Evolutionary conservation across 2,329 filamentous ascomycete genomes (phyloP), one percentile per base, ranked within the genome.

Genomic region (Fusarium papillatum): DNA sequence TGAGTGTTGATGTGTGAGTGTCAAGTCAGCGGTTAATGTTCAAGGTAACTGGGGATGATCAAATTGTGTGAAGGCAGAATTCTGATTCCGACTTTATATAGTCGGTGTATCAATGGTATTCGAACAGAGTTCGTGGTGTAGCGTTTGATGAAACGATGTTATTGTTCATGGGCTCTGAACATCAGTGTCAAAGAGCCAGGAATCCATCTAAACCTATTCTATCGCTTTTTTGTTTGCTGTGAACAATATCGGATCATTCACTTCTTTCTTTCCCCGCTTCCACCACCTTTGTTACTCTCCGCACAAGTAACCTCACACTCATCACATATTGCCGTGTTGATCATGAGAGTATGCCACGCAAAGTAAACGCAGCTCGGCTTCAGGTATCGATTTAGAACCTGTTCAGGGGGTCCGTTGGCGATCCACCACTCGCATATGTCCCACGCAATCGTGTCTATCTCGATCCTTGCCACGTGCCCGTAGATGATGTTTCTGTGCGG

Each of bases 371-470:
- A 80, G n/a, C 67, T 76, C 36, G 79, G 79, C 38, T 79, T 79
- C 39, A 80, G 60, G 22, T 76, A 80, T 22, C 79, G 74, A 61
- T 80, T 80, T 38, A 80, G 68, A 6, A 80, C 79, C 22, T 79
- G 76, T n/a, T 80, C 76, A 36, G 78, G 69, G 2, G 79, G 79
- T 8, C 79, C 79, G 34, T 80, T 74, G 24, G 68, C 59, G 50
- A 80, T 71, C 79, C 79, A 80, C 78, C 78, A 80, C 17, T 76
- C 69, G 68, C 79, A 80, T 7, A 80, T 79, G 5, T 80, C 72
- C 79, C 79, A 80, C 6, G 69, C 71, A 31, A 74, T 68, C n/a
- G 70, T 76, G 41, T 76, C 77, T 14, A 77, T 39, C 46, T 80
- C 76, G 26, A 80, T 71, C 10, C 50, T 50, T 16, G 64, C 60